phyloP scores from a whole-genome alignment of 2,329 filamentous ascomycete species.

The Aspergillus sp. region DNA sequence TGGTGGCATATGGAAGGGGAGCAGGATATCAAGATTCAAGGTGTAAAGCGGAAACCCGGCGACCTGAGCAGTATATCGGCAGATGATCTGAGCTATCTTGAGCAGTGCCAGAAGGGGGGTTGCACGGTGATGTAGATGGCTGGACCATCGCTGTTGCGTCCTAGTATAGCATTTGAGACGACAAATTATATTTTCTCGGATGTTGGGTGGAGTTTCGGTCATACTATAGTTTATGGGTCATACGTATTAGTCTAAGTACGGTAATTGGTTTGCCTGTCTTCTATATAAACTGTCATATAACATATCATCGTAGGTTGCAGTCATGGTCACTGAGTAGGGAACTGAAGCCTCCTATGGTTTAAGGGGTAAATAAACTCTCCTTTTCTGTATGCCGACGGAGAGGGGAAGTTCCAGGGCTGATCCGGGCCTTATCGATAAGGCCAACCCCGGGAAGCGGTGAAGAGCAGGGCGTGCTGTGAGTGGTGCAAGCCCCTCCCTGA shows the following conservation, averaged over 20 bases:
- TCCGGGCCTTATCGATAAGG: slow-evolving; percentile 5
- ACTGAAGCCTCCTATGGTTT: not conserved
- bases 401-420: not conserved
- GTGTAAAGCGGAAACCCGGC: slow-evolving; percentile 63
- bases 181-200: not conserved
- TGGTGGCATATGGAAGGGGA: slow-evolving; percentile 94
- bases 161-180: not conserved
- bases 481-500: not conserved
- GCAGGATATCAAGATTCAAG: slow-evolving; percentile 75
- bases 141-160: not conserved
- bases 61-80: slow-evolving; percentile 52
- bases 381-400: not conserved
- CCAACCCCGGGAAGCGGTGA: slow-evolving; percentile 5
- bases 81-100: slow-evolving; percentile 77
- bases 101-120: slow-evolving; percentile 54
- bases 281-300: too few relatives aligned
- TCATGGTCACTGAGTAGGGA: not conserved
- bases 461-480: not conserved
- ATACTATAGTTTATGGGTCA: too few relatives aligned
- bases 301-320: too few relatives aligned
- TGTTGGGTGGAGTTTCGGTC: not conserved
- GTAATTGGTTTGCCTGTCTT: too few relatives aligned
- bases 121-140: slow-evolving; percentile 53
- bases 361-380: not conserved
- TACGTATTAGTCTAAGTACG: too few relatives aligned